Evolutionary conservation across 768 basidiomycete genomes (phyloP).

Genomic region (Collybiopsis luxurians): DNA sequence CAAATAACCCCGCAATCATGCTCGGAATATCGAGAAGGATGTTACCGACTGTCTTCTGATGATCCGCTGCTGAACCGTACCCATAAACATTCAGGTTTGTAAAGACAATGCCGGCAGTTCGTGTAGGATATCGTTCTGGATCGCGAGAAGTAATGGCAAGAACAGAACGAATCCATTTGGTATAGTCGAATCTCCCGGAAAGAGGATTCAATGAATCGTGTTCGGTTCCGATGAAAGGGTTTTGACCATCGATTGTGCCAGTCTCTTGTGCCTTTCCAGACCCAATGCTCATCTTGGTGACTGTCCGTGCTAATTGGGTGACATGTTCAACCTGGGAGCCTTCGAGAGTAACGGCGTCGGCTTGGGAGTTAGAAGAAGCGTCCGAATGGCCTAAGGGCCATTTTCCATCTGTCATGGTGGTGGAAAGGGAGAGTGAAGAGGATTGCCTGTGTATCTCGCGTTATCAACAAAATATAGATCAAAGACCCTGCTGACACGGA

Average conservation of each 20-base stretch:
- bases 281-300: conserved; percentile 4
- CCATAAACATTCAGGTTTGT: conserved; percentile 31
- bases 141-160: conserved; percentile 22
- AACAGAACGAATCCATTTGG: conserved; percentile 29
- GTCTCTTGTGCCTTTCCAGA: background rate
- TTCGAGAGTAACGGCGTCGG: background rate
- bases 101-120: conserved; percentile 36
- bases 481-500: background rate
- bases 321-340: conserved; percentile 3
- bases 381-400: background rate
- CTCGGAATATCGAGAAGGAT: conserved; percentile 20
- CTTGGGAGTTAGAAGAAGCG: background rate
- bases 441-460: no score
- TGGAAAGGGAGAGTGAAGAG: background rate
- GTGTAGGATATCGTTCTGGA: conserved; percentile 19
- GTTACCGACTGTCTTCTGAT: conserved; percentile 41
- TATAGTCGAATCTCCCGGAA: conserved; percentile 29
- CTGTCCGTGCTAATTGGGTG: conserved; percentile 1
- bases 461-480: background rate
- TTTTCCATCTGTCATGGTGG: background rate
- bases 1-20: conserved; percentile 12
- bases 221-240: background rate
- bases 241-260: background rate
- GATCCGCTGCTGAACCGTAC: conserved; percentile 29
- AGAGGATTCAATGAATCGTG: conserved; percentile 27